Conservation (phyloP, 192 early-diverging fungal species). For the Coemansia biformis region DNA sequence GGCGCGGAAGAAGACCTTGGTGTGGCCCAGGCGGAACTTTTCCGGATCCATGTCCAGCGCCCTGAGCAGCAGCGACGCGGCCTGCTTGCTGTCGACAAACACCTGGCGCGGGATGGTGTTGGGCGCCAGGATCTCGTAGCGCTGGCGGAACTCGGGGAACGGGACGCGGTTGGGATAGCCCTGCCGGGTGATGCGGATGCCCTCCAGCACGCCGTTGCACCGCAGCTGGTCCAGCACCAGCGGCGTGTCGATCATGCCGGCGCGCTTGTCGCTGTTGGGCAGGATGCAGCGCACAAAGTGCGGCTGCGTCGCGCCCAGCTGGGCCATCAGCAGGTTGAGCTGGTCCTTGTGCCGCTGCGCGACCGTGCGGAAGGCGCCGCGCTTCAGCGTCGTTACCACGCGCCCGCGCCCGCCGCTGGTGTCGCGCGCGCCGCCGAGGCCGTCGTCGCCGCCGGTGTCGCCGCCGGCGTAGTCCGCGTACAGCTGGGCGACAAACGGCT, state of each 20-base stretch:
- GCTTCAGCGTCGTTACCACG: constrained; percentile 57
- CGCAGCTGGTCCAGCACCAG: constrained; percentile 89
- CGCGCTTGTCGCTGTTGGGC: constrained; percentile 86
- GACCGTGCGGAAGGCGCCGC: constrained; percentile 89
- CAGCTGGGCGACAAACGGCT: constrained; percentile 71
- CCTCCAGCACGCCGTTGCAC: constrained; percentile 97
- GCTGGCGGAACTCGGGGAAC: constrained; percentile 89
- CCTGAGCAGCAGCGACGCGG: constrained; percentile 74
- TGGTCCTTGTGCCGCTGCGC: constrained; percentile 94
- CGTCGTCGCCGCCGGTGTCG: constrained; percentile 1
- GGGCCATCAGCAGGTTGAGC: constrained; percentile 80
- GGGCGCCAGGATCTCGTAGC: constrained; percentile 88
- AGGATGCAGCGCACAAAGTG: constrained; percentile 99
- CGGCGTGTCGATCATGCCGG: constrained; percentile 75
- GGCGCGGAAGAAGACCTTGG: constrained; percentile 95
- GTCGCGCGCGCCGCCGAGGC: constrained; percentile 1
- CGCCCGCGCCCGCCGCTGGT: constrained; percentile 7
- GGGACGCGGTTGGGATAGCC: constrained; percentile 91
- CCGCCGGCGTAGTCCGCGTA: constrained; percentile 78
- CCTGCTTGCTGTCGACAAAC: constrained; percentile 86
- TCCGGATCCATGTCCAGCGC: constrained; percentile 68
- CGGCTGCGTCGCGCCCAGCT: constrained; percentile 84
- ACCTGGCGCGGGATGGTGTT: constrained; percentile 69
- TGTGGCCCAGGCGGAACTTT: constrained; percentile 84
- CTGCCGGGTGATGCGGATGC: constrained; percentile 91